Percentiles rank a stretch among this genome's conserved stretches.
phyloP scores from a whole-genome alignment of 75 land plant genomes.

The Sequoia sempervirens region DNA sequence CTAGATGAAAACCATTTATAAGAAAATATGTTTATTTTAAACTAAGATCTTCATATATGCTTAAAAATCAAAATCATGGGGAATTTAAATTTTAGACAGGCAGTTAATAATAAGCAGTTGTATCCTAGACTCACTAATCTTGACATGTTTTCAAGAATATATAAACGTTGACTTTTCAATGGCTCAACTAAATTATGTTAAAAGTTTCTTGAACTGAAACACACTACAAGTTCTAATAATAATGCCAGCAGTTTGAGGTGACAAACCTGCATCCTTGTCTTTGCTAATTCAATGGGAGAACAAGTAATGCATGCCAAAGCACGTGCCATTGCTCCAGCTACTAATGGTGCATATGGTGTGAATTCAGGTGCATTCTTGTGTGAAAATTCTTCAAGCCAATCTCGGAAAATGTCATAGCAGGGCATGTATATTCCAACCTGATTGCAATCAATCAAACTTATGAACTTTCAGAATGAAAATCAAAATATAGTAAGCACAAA shows the following conservation, averaged over 20 bases:
- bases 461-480: not conserved
- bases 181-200: not conserved
- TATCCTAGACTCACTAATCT: not conserved
- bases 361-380: slow-evolving; percentile 43
- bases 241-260: not conserved
- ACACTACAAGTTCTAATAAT: not conserved
- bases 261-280: slow-evolving; percentile 95
- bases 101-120: not conserved
- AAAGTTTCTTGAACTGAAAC: not conserved
- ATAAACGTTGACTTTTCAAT: not conserved
- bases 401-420: slow-evolving; percentile 85
- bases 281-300: slow-evolving; percentile 92
- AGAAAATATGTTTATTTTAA: not conserved
- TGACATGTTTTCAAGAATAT: not conserved
- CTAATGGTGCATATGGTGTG: slow-evolving; percentile 72
- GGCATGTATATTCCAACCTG: slow-evolving; percentile 99
- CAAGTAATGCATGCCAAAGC: slow-evolving; percentile 86
- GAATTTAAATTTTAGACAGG: not conserved
- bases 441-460: not conserved
- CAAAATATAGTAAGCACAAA: not conserved
- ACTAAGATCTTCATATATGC: not conserved
- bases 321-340: slow-evolving; percentile 86
- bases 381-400: slow-evolving; percentile 57
- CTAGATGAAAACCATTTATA: not conserved
- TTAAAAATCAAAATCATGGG: not conserved